Evolutionary conservation across 805 yeast species (phyloP).

Genomic region (Wickerhamomyces strasburgensis): DNA sequence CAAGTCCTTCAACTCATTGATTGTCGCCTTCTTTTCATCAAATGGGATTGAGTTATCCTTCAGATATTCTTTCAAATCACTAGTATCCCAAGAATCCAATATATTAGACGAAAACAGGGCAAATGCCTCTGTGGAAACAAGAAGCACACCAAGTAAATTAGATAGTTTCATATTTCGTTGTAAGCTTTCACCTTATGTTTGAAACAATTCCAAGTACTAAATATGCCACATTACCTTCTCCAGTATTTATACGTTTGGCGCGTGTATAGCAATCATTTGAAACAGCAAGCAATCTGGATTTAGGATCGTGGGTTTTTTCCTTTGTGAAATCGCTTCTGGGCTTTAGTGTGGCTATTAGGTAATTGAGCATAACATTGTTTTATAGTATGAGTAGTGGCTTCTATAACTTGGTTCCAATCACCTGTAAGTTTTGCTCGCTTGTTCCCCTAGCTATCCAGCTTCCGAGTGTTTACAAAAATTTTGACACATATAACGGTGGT

Average conservation of each 20-base stretch:
- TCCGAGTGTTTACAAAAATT: too few relatives aligned
- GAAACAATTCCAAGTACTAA: background rate
- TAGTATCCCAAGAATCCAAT: slow-evolving; percentile 28
- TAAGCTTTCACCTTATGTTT: background rate
- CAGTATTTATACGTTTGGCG: background rate
- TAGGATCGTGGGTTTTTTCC: too few relatives aligned
- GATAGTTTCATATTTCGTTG: slow-evolving; percentile 10
- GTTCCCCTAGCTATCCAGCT: too few relatives aligned
- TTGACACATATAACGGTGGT: too few relatives aligned
- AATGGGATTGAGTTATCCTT: slow-evolving; percentile 26
- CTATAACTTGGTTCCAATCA: too few relatives aligned
- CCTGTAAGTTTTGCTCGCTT: too few relatives aligned
- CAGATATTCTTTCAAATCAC: slow-evolving; percentile 31
- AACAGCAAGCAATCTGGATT: slow-evolving; percentile 13
- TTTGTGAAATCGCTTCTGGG: too few relatives aligned
- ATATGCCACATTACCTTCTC: background rate
- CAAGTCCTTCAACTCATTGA: slow-evolving; percentile 24
- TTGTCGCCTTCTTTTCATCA: slow-evolving; percentile 20
- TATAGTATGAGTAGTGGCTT: too few relatives aligned
- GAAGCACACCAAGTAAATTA: slow-evolving; percentile 12
- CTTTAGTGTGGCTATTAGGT: too few relatives aligned
- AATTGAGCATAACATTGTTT: too few relatives aligned
- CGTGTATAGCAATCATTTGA: slow-evolving; percentile 5
- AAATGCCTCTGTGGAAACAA: slow-evolving; percentile 6
- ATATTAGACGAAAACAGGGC: slow-evolving; percentile 12